Base-by-base conservation (phyloP, 768 basidiomycete genomes). In the Lentinula guzmanii region DNA sequence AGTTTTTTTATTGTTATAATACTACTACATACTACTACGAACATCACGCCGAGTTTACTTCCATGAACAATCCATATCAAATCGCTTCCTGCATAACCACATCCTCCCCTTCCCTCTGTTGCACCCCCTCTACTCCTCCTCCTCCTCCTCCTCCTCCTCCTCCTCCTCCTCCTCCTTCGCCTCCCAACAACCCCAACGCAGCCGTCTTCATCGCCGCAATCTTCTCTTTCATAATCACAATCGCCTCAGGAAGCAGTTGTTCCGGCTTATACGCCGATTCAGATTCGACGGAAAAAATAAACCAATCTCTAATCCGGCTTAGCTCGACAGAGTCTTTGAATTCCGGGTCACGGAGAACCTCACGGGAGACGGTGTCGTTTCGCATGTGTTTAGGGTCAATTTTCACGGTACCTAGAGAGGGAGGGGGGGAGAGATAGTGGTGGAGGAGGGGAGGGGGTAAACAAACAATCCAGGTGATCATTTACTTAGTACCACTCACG, bases 211-310 rank as follows among this genome's bases (percentile, higher is more conserved):
- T 60, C 5, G 6, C 43, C 2, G 51, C 35, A 28, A 52, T 52
- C 41, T 60, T 60, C 18, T 51, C 62, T 35, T 42, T 52, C 33
- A 62, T 66, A 63, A 55, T 57, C 18, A 57, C 41, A 45, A 46
- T 42, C 62, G 37, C 65, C 63, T 60, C 59, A 0, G 4, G 61
- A 43, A 61, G 62, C 31, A 67, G 64, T 51, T 35, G 34, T 72
- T 95, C 85, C 0, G 96, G 95, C 3, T 83, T 74, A 70, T 97
- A 97, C 11, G 91, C 85, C 4, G 95, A 90, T 68, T 95, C 91
- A 0, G 93, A 93, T 72, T 98, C 95, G 42, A 98, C 80, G 63
- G 84, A 67, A 95, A 96, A 98, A 59, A 98, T 81, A 74, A 97
- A 98, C 75, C 88, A 90, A 77, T 98, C 95, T 56, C 93, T 80